Conservation (phyloP, 2,329 filamentous ascomycete genomes). For the Aspergillus fructus region DNA sequence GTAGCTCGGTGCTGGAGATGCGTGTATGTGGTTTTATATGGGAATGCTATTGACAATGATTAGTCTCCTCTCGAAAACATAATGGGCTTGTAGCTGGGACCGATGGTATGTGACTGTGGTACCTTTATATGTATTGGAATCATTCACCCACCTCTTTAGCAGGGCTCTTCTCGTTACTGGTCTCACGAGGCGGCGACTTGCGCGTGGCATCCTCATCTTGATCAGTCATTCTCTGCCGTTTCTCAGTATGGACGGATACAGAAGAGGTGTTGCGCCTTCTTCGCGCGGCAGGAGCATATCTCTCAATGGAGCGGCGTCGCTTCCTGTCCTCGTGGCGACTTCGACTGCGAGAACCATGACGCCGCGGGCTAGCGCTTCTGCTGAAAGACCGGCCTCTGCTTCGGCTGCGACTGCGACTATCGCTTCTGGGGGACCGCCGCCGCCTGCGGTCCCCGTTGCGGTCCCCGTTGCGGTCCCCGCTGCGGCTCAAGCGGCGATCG, state of each 20-base stretch:
- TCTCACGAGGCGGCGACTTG: slow-evolving; percentile 20
- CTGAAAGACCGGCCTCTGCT: slow-evolving; percentile 27
- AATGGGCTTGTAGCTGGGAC: too few relatives aligned
- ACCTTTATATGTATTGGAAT: slow-evolving; percentile 15
- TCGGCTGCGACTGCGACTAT: slow-evolving; percentile 27
- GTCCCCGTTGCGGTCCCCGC: slow-evolving; percentile 20
- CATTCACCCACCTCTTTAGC: slow-evolving; percentile 35
- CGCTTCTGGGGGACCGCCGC: slow-evolving; percentile 23
- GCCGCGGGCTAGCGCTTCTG: slow-evolving; percentile 46
- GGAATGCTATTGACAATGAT: slow-evolving; percentile 10
- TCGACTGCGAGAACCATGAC: slow-evolving; percentile 28
- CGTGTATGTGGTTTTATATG: slow-evolving; percentile 16
- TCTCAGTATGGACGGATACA: slow-evolving; percentile 42
- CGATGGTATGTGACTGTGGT: background rate
- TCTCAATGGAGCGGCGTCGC: slow-evolving; percentile 45
- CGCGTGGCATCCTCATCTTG: slow-evolving; percentile 30
- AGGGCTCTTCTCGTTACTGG: slow-evolving; percentile 24
- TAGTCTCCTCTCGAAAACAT: slow-evolving; percentile 11
- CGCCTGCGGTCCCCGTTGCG: slow-evolving; percentile 30
- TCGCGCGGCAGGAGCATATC: slow-evolving; percentile 44
- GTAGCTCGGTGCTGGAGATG: slow-evolving; percentile 34
- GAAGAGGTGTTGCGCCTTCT: slow-evolving; percentile 45
- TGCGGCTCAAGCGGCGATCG: slow-evolving; percentile 33
- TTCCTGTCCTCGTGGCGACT: slow-evolving; percentile 35
- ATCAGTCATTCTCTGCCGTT: slow-evolving; percentile 43